phyloP scores from a whole-genome alignment of 2,329 filamentous ascomycete genomes.

The Penicillium janthinellum region DNA sequence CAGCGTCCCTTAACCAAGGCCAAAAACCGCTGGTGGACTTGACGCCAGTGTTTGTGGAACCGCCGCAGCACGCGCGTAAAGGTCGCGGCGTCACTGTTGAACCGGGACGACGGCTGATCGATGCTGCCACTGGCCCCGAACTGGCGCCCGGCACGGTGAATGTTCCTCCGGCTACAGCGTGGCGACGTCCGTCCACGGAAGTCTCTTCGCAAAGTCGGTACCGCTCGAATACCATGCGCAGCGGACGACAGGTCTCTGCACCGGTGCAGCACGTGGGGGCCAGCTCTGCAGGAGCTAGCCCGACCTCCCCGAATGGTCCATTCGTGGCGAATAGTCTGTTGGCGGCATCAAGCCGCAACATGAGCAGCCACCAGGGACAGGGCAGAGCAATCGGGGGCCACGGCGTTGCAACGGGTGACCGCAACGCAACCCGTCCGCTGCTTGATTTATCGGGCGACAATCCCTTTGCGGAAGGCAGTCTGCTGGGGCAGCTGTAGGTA shows the following conservation, averaged over 20 bases:
- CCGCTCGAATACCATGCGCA: conserved; percentile 41
- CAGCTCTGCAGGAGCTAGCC: conserved; percentile 13
- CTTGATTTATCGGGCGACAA: conserved; percentile 46
- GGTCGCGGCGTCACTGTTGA: conserved; percentile 49
- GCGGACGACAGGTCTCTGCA: conserved; percentile 22
- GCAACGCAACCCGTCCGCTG: conserved; percentile 44
- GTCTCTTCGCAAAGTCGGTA: conserved; percentile 23
- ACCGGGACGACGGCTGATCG: conserved; percentile 42
- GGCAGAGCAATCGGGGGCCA: conserved; percentile 34
- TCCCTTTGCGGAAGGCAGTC: conserved; percentile 49
- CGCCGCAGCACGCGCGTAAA: conserved; percentile 50
- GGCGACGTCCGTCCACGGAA: conserved; percentile 36
- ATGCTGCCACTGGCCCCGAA: conserved; percentile 46
- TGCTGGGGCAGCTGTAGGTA: conserved; percentile 38
- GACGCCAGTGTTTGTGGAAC: conserved; percentile 64
- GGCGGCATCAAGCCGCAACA: conserved; percentile 28
- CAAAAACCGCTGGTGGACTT: conserved; percentile 69
- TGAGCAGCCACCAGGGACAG: conserved; percentile 19
- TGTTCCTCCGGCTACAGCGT: conserved; percentile 44
- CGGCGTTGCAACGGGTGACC: conserved; percentile 44
- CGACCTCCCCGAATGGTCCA: conserved; percentile 13
- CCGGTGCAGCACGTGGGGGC: neutral
- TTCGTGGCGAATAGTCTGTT: conserved; percentile 38
- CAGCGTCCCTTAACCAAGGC: conserved; percentile 47
- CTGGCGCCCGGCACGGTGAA: conserved; percentile 34